Evolutionary conservation across 169 alveolate species (phyloP).

Genomic region (Theileria parva): DNA sequence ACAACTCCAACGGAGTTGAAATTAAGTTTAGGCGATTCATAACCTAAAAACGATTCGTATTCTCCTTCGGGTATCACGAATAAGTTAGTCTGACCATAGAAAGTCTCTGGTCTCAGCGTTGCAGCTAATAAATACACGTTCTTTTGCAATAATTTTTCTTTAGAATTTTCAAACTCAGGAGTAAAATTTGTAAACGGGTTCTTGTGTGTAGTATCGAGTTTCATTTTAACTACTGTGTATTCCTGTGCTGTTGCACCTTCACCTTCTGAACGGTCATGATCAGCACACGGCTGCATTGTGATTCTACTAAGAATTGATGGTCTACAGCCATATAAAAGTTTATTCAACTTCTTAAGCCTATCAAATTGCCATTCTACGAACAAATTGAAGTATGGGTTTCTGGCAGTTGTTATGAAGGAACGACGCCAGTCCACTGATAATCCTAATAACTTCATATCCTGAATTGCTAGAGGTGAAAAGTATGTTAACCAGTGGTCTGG

Average conservation of each 20-base stretch:
- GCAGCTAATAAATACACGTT: conserved; percentile 94
- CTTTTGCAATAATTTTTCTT: conserved; percentile 47
- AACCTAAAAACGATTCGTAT: conserved; percentile 79
- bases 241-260: conserved; percentile 93
- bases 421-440: conserved; percentile 96
- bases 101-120: conserved; percentile 99
- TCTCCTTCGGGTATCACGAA: conserved; percentile 95
- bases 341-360: conserved; percentile 81
- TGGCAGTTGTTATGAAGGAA: conserved; percentile 97
- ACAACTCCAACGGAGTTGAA: conserved; percentile 74
- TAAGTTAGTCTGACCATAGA: conserved; percentile 99
- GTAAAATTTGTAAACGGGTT: conserved; percentile 12
- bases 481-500: conserved; percentile 96
- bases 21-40: conserved; percentile 56
- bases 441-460: conserved; percentile 85
- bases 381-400: conserved; percentile 94
- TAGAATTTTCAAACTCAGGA: conserved; percentile 9
- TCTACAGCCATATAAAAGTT: conserved; percentile 84
- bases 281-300: conserved; percentile 98
- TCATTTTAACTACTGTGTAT: conserved; percentile 93
- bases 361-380: conserved; percentile 97
- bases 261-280: conserved; percentile 91
- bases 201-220: background rate
- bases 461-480: conserved; percentile 94
- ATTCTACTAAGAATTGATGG: conserved; percentile 89